Evolutionary conservation across 805 yeast species (phyloP), one percentile per base, ranked within the genome.

Genomic region (Danielia oregonensis): DNA sequence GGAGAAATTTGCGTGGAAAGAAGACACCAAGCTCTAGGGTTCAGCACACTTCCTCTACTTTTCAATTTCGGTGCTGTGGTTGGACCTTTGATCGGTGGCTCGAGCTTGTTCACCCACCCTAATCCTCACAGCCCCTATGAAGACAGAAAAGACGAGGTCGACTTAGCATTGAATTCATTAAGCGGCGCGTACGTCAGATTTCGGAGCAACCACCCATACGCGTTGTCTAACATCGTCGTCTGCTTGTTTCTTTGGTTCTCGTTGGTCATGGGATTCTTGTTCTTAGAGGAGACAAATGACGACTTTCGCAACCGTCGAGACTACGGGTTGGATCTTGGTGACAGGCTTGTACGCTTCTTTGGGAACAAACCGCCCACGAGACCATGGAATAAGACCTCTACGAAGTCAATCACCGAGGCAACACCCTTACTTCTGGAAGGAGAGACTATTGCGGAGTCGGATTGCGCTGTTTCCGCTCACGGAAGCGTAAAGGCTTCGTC

Each of bases 11-110:
- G 82, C 4, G 54, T 58, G 5, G 74, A 78, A 37, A 62, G 76
- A 33, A 61, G 64, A 23, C 84, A 79, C 49, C 83, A 79, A 51
- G 80, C 82, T 7, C 36, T 77, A 6, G 84, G 84, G 1, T 78
- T 79, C 46, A 68, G 79, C 26, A 72, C 76, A 3, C 63, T 79
- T 55, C 85, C 86, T 0, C 53, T 79, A 24, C 56, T 79, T 10
- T 80, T 76, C 71, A 79, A 79, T 48, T 44, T 78, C 14, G 86
- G 86, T 4, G 59, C 74, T 17, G 69, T 78, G 10, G 48, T 79
- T 10, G 86, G 86, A 1, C 84, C 85, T 1, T 57, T 76, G 51
- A 62, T 79, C 21, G 83, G 70, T 1, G 68, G 68, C 4, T 52
- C 79, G 17, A 74, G 75, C 19, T 65, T 58, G 34, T 58, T 78